Base-by-base conservation (phyloP, 106 monocot species). In the Allium fistulosum region DNA sequence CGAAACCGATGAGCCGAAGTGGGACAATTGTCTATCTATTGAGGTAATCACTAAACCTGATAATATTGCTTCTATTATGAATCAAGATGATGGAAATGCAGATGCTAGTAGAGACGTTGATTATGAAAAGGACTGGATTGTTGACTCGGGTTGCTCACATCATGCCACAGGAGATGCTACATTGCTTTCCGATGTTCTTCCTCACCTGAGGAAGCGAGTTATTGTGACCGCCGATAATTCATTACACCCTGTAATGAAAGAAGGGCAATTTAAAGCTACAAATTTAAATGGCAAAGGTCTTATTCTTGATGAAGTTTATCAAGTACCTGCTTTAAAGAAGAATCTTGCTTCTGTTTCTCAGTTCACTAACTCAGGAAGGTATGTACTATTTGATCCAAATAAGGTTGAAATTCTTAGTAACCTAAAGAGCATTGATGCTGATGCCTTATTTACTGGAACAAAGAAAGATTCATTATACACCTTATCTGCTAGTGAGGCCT, bases 81-180 rank as follows among this genome's bases (percentile, higher is more conserved):
- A 56, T 69, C 28, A 69, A 14, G 2, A 53, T 56, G 26, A 7
- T 11, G 4, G 11, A 37, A 28, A 8, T 5, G 56, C 55, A 57
- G 26, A 53, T n/a, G 7, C 15, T 14, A 57, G 12, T n/a, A 69
- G 46, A 45, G 26, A 57, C 69, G 53, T 52, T 28, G 10, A 69
- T 57, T 52, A 69, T 28, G 46, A 45, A 27, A 18, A 57, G 53
- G 69, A 57, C 4, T 67, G 67, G 67, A 67, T 67, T 22, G 26
- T 67, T 67, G 50, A 67, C 53, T 67, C 67, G 18, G 69, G 56
- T 47, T 69, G 56, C 46, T 69, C 69, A 26, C 69, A 69, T n/a
- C 69, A 69, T 26, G 53, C 46, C 45, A 69, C 69, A 1, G 45
- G 18, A 12, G 57, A 57, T 69, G 69, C 10, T 57, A 22, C 69